Base-by-base conservation (phyloP, 2,329 filamentous ascomycete genomes). In the Colletotrichum sp. region DNA sequence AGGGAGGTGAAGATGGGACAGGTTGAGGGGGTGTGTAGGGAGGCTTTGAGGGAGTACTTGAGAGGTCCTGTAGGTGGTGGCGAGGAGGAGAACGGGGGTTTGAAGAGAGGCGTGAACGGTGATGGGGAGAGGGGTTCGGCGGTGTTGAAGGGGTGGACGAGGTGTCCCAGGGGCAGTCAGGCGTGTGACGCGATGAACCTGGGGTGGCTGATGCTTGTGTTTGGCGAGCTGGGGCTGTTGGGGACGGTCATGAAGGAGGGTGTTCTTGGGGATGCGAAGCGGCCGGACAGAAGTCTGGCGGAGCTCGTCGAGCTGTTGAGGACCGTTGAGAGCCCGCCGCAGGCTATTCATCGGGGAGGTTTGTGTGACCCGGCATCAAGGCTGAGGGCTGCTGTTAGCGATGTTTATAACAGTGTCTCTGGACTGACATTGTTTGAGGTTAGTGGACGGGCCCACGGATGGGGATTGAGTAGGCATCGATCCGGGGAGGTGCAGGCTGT, bases 141-240 rank as follows among this genome's bases (percentile, higher is more conserved):
- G 18, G 79, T 80, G 4, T 74, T 84, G 36, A 69, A 79, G n/a
- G 85, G 83, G 36, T 82, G 80, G 1, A 84, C 88, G 5, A 84
- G 89, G 39, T 91, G 89, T 72, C 88, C 88, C 18, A 88, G 85
- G 72, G 87, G 88, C 1, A 88, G 85, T 70, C 88, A 88, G 70
- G 82, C 83, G 79, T 91, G 89, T 71, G 90, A 91, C 76, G 88
- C 89, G 0, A 85, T 86, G 0, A 90, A 89, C 69, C 82, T 91
- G 0, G 89, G 89, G 5, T 91, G 89, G 88, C 79, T 90, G 39
- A 89, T 91, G 86, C 83, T 90, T n/a, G 82, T 87, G 0, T 88
- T 87, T 69, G 87, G 87, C 67, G 87, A 90, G 77, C 82, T 90
- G 68, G 84, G 85, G 57, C 81, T 90, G 1, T 78, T 90, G 4